phyloP scores from a whole-genome alignment of 805 yeast genomes.

The Candida koratica region DNA sequence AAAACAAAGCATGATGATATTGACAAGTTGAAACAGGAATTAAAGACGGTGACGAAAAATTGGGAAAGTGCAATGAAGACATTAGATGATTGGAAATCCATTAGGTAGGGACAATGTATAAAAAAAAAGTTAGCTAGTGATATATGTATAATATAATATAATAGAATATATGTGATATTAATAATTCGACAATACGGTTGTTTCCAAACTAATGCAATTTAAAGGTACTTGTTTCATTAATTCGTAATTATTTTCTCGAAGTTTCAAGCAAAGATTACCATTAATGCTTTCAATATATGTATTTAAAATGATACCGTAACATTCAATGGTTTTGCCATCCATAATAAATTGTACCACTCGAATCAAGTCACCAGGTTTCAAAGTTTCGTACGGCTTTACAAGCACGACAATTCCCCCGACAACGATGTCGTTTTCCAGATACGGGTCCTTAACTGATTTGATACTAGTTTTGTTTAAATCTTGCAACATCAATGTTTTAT shows the following conservation, averaged over 20 bases:
- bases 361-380: slow-evolving; percentile 31
- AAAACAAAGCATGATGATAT: slow-evolving; percentile 9
- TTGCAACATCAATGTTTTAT: slow-evolving; percentile 27
- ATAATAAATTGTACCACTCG: slow-evolving; percentile 25
- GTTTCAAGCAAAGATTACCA: slow-evolving; percentile 14
- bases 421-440: slow-evolving; percentile 20
- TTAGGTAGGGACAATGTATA: neutral
- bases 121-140: too few relatives aligned
- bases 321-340: slow-evolving; percentile 17
- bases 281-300: slow-evolving; percentile 22
- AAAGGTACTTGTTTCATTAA: slow-evolving; percentile 29
- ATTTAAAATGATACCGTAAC: slow-evolving; percentile 30
- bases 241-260: slow-evolving; percentile 19
- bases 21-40: slow-evolving; percentile 22
- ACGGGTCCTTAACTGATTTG: slow-evolving; percentile 27
- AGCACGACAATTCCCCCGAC: slow-evolving; percentile 34
- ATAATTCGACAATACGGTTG: slow-evolving; percentile 22
- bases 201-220: slow-evolving; percentile 27
- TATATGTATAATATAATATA: slow-evolving; percentile 5
- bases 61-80: slow-evolving; percentile 40
- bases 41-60: slow-evolving; percentile 28
- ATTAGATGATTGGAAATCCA: slow-evolving; percentile 33
- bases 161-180: too few relatives aligned
- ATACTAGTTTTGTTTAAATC: slow-evolving; percentile 18
- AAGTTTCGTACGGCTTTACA: slow-evolving; percentile 23